Evolutionary conservation across 257 asterid species (phyloP), one percentile per base, ranked within the genome.

Genomic region (Leptodermis oblonga): DNA sequence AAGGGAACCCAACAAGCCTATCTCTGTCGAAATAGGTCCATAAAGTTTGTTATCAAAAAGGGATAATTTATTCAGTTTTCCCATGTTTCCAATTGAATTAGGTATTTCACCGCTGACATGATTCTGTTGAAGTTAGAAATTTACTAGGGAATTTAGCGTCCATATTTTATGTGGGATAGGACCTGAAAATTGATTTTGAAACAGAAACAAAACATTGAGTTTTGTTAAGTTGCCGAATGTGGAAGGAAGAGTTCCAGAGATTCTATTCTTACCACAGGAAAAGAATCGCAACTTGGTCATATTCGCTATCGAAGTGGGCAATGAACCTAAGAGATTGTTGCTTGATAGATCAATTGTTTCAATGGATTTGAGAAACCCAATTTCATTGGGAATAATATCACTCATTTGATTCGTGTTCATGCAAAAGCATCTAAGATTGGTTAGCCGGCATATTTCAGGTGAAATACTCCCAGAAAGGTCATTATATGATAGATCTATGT

Each of bases 401-500:
- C 14, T 9, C 3, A 75, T 25, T 0, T 33, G 5, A 28, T 58
- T 79, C 11, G 0, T 7, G n/a, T 7, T 4, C 17, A 75, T 14
- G 42, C 51, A 23, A 15, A 75, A 71, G 42, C 0, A 62, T 45
- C 12, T 0, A 41, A 79, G 76, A 28, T 43, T 71, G 7, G 46
- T 63, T 30, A 79, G 28, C 7, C 25, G 8, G 39, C 78, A 3
- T n/a, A 71, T 67, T 30, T 71, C 72, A 12, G 74, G 59, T 14
- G 82, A 79, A 36, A 78, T 74, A 26, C 2, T 12, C 7, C 75
- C 83, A 0, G 65, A 43, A 37, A 78, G 30, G 4, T 33, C 0
- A 18, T 78, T 69, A 11, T 0, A 0, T 4, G 49, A 20, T 45
- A 78, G 28, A 30, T 73, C 37, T 15, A 77, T 22, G 7, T 58